phyloP scores from a whole-genome alignment of 495 filamentous ascomycete species.

The Hyaloscypha finlandica region DNA sequence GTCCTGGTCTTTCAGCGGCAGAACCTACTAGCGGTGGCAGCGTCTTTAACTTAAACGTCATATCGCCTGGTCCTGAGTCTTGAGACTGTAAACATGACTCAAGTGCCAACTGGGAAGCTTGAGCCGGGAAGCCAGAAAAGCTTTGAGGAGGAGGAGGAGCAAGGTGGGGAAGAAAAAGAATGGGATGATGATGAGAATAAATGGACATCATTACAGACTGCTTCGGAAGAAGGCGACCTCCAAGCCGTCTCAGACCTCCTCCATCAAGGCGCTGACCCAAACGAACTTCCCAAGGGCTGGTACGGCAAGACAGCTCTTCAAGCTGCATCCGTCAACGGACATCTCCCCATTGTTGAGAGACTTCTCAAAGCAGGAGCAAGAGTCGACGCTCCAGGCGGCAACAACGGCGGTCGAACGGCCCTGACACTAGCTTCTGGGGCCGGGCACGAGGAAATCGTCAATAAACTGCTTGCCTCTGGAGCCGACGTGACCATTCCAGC shows the following conservation, averaged over 20 bases:
- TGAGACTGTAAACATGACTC: neutral
- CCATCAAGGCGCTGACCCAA: constrained; percentile 1
- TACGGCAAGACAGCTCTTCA: constrained; percentile 32
- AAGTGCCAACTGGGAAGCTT: neutral
- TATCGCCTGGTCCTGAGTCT: too few relatives aligned
- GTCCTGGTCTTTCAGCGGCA: too few relatives aligned
- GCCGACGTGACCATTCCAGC: constrained; percentile 32
- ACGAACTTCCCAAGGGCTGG: constrained; percentile 7
- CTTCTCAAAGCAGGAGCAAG: constrained; percentile 28
- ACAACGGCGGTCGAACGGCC: constrained; percentile 25
- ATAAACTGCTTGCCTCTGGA: constrained; percentile 32
- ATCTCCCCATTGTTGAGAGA: constrained; percentile 24
- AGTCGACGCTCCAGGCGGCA: constrained; percentile 26
- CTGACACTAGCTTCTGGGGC: constrained; percentile 34
- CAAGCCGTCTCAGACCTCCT: constrained; percentile 9
- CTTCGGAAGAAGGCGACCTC: constrained; percentile 8
- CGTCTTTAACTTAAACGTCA: too few relatives aligned
- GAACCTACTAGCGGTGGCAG: too few relatives aligned
- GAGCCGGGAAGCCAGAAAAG: neutral
- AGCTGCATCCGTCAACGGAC: constrained; percentile 26
- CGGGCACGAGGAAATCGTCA: constrained; percentile 23
- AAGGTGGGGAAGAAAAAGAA: constrained; percentile 11
- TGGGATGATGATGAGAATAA: neutral
- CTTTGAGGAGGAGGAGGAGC: constrained; percentile 5
- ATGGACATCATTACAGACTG: constrained; percentile 8